Percentiles rank a stretch among this genome's conserved stretches.
Evolutionary conservation across 768 basidiomycete species (phyloP).

Genomic region (Gelatoporia subvermispora): DNA sequence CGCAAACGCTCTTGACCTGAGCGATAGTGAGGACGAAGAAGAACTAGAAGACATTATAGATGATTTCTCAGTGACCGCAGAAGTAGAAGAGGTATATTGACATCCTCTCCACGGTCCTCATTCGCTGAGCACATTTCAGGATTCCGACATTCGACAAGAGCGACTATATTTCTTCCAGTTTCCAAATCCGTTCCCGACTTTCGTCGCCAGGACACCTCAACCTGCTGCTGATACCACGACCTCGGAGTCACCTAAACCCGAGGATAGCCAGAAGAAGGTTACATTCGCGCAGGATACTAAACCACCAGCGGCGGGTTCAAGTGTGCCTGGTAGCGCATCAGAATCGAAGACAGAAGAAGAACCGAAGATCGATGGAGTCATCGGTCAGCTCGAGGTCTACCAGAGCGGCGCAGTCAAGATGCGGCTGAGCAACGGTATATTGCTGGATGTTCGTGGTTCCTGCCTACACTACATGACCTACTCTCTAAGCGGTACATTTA

Average conservation of each 20-base stretch:
- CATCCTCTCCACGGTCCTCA: too few species aligned
- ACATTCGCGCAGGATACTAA: conserved; percentile 64
- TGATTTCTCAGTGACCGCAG: conserved; percentile 50
- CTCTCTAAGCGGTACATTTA: background rate
- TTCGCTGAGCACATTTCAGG: conserved; percentile 28
- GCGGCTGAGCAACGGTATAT: conserved; percentile 72
- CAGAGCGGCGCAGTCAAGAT: conserved; percentile 84
- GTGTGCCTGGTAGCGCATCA: conserved; percentile 13
- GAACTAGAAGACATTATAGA: conserved; percentile 74
- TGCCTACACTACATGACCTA: background rate
- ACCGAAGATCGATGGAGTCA: conserved; percentile 61
- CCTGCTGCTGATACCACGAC: conserved; percentile 23
- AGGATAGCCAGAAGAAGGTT: conserved; percentile 43
- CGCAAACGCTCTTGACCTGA: conserved; percentile 62
- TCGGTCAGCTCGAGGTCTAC: conserved; percentile 84
- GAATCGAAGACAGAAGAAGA: conserved; percentile 15
- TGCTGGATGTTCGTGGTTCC: conserved; percentile 65
- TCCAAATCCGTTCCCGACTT: conserved; percentile 78
- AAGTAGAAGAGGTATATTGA: conserved; percentile 35
- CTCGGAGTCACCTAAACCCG: conserved; percentile 8
- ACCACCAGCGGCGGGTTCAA: conserved; percentile 31
- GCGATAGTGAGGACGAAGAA: conserved; percentile 74
- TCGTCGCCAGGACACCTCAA: conserved; percentile 38
- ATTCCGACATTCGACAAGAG: conserved; percentile 50
- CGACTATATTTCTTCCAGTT: conserved; percentile 88